Evolutionary conservation across 257 asterid species (phyloP).

Genomic region (Solanum chaucha): DNA sequence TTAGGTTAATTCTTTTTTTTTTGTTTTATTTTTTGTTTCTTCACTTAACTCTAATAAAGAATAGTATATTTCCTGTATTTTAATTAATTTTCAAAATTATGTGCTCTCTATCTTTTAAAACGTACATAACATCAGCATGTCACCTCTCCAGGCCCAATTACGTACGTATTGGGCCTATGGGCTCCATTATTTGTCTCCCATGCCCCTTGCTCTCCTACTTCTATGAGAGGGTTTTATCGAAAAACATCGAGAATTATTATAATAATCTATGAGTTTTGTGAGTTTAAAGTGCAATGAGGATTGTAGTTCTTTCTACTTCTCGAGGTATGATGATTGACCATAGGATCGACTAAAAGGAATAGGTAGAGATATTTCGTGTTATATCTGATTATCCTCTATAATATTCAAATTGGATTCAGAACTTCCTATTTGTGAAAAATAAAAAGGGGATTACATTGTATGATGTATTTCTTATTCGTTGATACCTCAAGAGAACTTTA

Average conservation of each 20-base stretch:
- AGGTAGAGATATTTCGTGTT: not conserved
- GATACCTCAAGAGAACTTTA: too few relatives aligned
- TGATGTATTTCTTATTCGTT: too few relatives aligned
- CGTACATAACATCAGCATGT: not conserved
- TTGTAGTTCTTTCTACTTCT: not conserved
- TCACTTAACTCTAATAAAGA: not conserved
- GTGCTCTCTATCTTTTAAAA: not conserved
- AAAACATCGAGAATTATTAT: not conserved
- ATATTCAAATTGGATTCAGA: too few relatives aligned
- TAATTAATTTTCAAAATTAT: not conserved
- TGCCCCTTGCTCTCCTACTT: not conserved
- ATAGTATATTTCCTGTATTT: not conserved
- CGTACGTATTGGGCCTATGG: not conserved
- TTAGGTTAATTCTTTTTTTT: too few relatives aligned
- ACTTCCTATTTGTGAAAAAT: too few relatives aligned
- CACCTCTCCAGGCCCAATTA: not conserved
- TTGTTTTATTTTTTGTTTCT: not conserved
- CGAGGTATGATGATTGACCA: too few relatives aligned
- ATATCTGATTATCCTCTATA: too few relatives aligned
- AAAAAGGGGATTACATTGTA: too few relatives aligned
- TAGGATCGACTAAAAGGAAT: not conserved
- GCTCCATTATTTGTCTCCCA: not conserved
- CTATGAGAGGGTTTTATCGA: not conserved
- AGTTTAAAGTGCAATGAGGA: too few relatives aligned
- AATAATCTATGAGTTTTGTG: too few relatives aligned